Evolutionary conservation across 192 early-diverging fungal species (phyloP), one percentile per base, ranked within the genome.

Genomic region (Spizellomyces sp.): DNA sequence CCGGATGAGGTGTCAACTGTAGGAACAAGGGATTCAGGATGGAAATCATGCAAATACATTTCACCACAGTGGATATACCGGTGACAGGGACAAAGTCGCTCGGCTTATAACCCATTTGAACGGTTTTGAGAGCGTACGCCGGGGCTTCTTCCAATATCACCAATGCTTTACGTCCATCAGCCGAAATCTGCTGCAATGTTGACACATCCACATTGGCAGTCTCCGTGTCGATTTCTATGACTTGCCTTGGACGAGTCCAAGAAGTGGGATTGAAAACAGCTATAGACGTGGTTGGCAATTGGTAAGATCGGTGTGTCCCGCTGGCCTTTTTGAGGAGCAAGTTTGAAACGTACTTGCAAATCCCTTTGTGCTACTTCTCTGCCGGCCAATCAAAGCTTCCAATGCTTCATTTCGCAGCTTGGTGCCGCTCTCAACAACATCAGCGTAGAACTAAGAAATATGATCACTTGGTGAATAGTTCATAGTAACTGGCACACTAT

Each of bases 221-320:
- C 19, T 44, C 17, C 10, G 69, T 12, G 55, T 62, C 56, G 9
- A 76, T 48, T 48, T 77, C 80, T 22, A 81, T 55, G 12, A 78
- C 70, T 8, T 73, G 48, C 5, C 36, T 52, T 4, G 10, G 15
- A 7, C 73, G 56, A 8, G 59, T 48, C 82, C 82, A 83, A 27
- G 70, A 59, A 9, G 77, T 79, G 12, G 79, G 63, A 70, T 81
- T 83, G 57, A 83, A 74, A 10, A 83, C 70, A 21, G 72, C 64
- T 12, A 73, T 42, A 8, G 60, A 75, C 46, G 19, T 22, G 27
- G 27, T 36, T 36, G 36, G 4, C 19, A 17, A 7, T 56, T 56
- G 54, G 54, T 56, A 56, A 56, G n/a, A 22, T 56, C 5, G 7
- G 54, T 36, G 3, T 36, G 3, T 12, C 4, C 4, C 50, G 50